phyloP scores from a whole-genome alignment of 2,329 filamentous ascomycete genomes.

The Colletotrichum nymphaeae region DNA sequence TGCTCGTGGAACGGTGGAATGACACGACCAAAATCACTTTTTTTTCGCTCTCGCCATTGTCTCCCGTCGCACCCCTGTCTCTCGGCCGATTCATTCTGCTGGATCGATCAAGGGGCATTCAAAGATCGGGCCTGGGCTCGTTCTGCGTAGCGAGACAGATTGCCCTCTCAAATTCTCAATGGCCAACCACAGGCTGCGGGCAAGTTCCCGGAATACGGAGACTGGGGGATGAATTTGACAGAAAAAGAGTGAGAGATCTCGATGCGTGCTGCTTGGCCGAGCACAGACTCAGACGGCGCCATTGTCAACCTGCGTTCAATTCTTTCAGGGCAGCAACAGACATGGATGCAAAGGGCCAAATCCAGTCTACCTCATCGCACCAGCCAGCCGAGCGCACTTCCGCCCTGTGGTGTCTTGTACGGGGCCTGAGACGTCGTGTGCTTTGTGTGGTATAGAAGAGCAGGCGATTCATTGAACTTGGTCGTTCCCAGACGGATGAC shows the following conservation, averaged over 20 bases:
- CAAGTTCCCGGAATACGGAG: neutral
- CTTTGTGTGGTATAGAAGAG: neutral
- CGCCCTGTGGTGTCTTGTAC: neutral
- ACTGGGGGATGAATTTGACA: neutral
- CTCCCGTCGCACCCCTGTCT: neutral
- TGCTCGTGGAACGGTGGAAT: neutral
- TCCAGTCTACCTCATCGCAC: neutral
- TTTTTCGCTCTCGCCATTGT: neutral
- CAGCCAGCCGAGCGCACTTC: neutral
- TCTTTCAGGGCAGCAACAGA: neutral
- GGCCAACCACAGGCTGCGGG: neutral
- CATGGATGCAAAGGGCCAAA: neutral
- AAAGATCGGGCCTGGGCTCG: slow-evolving; percentile 2
- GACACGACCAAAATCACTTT: neutral
- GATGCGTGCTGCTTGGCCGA: slow-evolving; percentile 4
- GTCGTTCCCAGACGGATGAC: neutral
- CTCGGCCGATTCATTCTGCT: slow-evolving; percentile 6
- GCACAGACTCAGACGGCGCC: slow-evolving; percentile 6
- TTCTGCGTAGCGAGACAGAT: neutral
- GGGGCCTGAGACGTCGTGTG: neutral
- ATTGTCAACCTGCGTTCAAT: slow-evolving; percentile 6
- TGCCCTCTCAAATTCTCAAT: neutral
- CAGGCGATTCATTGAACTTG: neutral
- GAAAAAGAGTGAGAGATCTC: slow-evolving; percentile 15
- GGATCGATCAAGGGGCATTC: neutral